A percentile compares a stretch with the other conserved stretches of the same genome.
phyloP scores from a whole-genome alignment of 1,139 yeast genomes.

The Yamadazyma sp. region DNA sequence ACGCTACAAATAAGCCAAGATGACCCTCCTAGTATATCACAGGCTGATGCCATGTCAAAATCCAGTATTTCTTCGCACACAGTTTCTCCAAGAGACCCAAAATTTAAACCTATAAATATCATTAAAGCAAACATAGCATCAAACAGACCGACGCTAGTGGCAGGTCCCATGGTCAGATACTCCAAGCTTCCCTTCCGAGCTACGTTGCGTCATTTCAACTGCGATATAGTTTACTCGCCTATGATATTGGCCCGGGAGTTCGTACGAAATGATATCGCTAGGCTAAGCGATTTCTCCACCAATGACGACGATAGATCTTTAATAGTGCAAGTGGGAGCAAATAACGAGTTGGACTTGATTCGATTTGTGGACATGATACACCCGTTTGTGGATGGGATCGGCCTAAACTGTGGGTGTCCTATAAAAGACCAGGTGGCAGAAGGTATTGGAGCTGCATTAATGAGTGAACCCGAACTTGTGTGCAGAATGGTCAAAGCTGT shows the following conservation, averaged over 20 bases:
- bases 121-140: slow-evolving; percentile 25
- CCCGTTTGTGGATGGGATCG: slow-evolving; percentile 91
- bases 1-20: background rate
- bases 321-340: slow-evolving; percentile 89
- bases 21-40: too few species aligned
- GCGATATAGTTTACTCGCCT: slow-evolving; percentile 89
- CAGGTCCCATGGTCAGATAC: slow-evolving; percentile 98
- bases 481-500: slow-evolving; percentile 83
- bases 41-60: too few species aligned
- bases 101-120: slow-evolving; percentile 16
- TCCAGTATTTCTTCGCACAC: too few species aligned
- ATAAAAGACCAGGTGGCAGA: slow-evolving; percentile 92
- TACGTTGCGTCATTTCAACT: slow-evolving; percentile 67
- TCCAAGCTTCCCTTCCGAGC: slow-evolving; percentile 91
- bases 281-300: slow-evolving; percentile 83
- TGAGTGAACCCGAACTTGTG: slow-evolving; percentile 80
- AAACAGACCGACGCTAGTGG: slow-evolving; percentile 68
- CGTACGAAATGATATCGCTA: slow-evolving; percentile 79
- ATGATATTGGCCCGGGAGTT: slow-evolving; percentile 96
- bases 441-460: slow-evolving; percentile 95
- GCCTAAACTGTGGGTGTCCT: slow-evolving; percentile 97
- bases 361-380: slow-evolving; percentile 86
- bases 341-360: slow-evolving; percentile 78
- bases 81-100: background rate
- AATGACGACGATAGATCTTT: slow-evolving; percentile 66